Conservation (phyloP, 345 rosid species). For the Mercurialis annua region DNA sequence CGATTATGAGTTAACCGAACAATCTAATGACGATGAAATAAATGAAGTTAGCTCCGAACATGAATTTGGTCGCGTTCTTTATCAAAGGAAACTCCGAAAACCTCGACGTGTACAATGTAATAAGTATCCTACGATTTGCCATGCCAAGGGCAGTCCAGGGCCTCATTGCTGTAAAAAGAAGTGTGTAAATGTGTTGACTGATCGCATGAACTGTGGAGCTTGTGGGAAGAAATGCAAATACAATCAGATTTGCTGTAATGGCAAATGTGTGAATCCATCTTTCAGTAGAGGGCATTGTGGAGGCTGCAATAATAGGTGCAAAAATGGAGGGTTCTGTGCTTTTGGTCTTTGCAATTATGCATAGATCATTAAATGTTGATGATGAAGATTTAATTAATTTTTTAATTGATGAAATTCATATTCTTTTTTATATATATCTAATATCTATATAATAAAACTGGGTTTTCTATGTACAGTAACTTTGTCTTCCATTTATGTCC, state of each 20-base stretch:
- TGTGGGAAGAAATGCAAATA: constrained; percentile 44
- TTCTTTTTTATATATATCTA: too few relatives aligned
- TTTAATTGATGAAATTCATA: too few relatives aligned
- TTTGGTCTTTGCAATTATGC: constrained; percentile 42
- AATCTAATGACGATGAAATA: neutral
- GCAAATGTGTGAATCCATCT: constrained; percentile 37
- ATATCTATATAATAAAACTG: too few relatives aligned
- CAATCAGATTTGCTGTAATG: constrained; percentile 36
- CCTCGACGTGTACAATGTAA: constrained; percentile 9
- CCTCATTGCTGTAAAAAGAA: constrained; percentile 36
- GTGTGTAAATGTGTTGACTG: constrained; percentile 25
- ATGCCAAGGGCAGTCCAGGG: constrained; percentile 34
- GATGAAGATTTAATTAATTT: too few relatives aligned
- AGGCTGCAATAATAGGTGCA: constrained; percentile 29
- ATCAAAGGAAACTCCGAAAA: constrained; percentile 1
- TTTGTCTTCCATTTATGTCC: too few relatives aligned
- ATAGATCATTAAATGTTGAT: neutral
- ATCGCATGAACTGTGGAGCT: constrained; percentile 36
- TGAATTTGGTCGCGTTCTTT: neutral
- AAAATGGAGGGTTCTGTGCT: constrained; percentile 29
- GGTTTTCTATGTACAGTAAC: too few relatives aligned
- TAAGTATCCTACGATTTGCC: constrained; percentile 22
- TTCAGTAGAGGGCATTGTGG: constrained; percentile 33
- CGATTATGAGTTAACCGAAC: neutral
- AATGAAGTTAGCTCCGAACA: neutral